Percentiles rank a stretch among this genome's conserved stretches.
Evolutionary conservation across 139 green algal genomes (phyloP).

Genomic region (Penium margaritaceum): DNA sequence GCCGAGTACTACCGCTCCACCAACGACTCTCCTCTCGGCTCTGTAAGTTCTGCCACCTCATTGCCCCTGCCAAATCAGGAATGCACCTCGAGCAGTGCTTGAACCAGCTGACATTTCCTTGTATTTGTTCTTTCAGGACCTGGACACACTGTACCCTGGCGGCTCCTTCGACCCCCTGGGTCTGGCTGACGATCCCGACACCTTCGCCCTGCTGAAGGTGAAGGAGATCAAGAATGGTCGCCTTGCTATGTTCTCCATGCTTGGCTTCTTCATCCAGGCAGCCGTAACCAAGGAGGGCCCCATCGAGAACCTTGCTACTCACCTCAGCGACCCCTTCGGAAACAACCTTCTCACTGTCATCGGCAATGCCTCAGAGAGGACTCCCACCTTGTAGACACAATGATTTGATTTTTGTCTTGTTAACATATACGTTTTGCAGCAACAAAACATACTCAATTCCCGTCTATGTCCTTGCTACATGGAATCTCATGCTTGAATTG

Average conservation of each 20-base stretch:
- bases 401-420: too few relatives aligned
- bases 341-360: conserved; percentile 65
- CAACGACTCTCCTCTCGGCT: conserved; percentile 68
- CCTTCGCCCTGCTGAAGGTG: conserved; percentile 61
- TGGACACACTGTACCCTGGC: conserved; percentile 85
- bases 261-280: conserved; percentile 68
- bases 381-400: conserved; percentile 38
- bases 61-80: too few relatives aligned
- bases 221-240: conserved; percentile 97
- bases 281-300: conserved; percentile 78
- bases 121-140: conserved; percentile 37
- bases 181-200: conserved; percentile 49
- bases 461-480: too few relatives aligned
- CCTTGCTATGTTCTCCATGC: conserved; percentile 73
- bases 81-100: too few relatives aligned
- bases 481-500: too few relatives aligned
- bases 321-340: conserved; percentile 75
- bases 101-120: too few relatives aligned
- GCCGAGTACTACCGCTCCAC: conserved; percentile 82
- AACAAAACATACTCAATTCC: too few relatives aligned
- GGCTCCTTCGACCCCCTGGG: conserved; percentile 70
- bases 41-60: conserved; percentile 55
- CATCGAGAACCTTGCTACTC: conserved; percentile 78
- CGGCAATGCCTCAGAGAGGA: not conserved
- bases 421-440: too few relatives aligned